Conservation (phyloP, 176 grass and related monocot species). For the Eleusine coracana region DNA sequence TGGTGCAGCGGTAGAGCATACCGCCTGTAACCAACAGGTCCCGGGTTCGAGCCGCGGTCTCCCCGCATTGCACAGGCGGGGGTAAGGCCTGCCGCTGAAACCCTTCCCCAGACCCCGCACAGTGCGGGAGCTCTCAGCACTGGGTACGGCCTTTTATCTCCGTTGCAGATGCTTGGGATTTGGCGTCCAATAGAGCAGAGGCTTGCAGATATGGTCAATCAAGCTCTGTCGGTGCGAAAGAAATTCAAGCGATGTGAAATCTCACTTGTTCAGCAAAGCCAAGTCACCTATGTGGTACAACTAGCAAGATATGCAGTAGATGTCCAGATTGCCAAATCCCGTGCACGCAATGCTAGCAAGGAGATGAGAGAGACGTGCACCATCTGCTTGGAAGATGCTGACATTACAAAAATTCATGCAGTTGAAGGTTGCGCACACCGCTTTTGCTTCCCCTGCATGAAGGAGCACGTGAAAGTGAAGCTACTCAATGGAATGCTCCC, state of each 20-base stretch:
- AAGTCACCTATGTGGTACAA: conserved; percentile 50
- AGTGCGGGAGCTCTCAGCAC: too few relatives aligned
- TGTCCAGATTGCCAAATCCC: conserved; percentile 54
- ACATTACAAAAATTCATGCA: conserved; percentile 63
- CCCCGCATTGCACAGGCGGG: too few relatives aligned
- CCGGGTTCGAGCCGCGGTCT: too few relatives aligned
- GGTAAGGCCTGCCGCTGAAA: too few relatives aligned
- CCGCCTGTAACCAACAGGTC: too few relatives aligned
- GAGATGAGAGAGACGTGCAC: conserved; percentile 64
- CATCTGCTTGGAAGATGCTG: conserved; percentile 74
- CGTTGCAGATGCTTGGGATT: conserved; percentile 60
- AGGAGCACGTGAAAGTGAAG: conserved; percentile 74
- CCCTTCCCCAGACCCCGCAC: too few relatives aligned
- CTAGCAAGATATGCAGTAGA: conserved; percentile 69
- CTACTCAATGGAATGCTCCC: conserved; percentile 68
- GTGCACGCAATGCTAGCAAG: conserved; percentile 24
- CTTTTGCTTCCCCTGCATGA: conserved; percentile 89
- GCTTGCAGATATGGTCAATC: conserved; percentile 47
- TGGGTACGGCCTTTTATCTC: too few relatives aligned
- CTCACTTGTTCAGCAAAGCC: conserved; percentile 36
- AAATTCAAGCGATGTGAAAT: conserved; percentile 64
- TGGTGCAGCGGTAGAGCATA: too few relatives aligned
- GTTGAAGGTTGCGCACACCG: conserved; percentile 62
- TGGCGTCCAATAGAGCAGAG: conserved; percentile 42
- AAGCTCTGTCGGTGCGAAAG: conserved; percentile 38